Conservation (phyloP, 768 basidiomycete genomes). For the Mycena capillaripes region DNA sequence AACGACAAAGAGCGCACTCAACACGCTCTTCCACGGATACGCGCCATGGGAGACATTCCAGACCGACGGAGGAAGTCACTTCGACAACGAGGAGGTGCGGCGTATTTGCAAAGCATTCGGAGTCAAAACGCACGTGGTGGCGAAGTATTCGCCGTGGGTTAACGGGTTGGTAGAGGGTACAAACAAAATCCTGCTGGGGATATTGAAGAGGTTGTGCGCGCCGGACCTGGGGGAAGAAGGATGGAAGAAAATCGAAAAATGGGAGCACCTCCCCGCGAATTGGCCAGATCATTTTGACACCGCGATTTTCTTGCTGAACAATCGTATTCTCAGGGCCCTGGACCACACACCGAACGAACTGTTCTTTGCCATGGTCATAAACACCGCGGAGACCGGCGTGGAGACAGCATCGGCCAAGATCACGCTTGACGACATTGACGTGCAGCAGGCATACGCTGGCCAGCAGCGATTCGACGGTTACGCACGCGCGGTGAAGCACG, state of each 20-base stretch:
- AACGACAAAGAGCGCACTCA: neutral
- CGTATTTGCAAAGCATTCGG: constrained; percentile 20
- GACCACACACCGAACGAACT: neutral
- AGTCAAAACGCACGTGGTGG: constrained; percentile 18
- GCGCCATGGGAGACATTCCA: neutral
- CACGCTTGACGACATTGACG: neutral
- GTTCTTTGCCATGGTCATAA: constrained; percentile 42
- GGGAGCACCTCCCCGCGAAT: constrained; percentile 5
- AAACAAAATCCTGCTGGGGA: neutral
- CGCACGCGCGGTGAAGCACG: constrained; percentile 37
- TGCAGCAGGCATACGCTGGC: constrained; percentile 44
- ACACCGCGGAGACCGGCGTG: constrained; percentile 35
- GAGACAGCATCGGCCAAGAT: neutral
- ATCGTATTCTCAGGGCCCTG: neutral
- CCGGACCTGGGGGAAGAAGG: constrained; percentile 31
- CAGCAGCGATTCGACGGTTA: constrained; percentile 48
- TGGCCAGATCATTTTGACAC: neutral
- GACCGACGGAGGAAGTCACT: constrained; percentile 41
- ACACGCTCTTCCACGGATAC: neutral
- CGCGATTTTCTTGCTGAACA: neutral
- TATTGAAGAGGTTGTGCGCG: neutral
- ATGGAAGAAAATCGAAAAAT: constrained; percentile 36
- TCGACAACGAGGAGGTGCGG: constrained; percentile 35
- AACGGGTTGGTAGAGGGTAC: neutral
- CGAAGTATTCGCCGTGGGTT: neutral